These are phyloP conservation scores for Erodium maritimum DNA, from an alignment of 345 rosid genomes.

Conservation along the genomic window DNA sequence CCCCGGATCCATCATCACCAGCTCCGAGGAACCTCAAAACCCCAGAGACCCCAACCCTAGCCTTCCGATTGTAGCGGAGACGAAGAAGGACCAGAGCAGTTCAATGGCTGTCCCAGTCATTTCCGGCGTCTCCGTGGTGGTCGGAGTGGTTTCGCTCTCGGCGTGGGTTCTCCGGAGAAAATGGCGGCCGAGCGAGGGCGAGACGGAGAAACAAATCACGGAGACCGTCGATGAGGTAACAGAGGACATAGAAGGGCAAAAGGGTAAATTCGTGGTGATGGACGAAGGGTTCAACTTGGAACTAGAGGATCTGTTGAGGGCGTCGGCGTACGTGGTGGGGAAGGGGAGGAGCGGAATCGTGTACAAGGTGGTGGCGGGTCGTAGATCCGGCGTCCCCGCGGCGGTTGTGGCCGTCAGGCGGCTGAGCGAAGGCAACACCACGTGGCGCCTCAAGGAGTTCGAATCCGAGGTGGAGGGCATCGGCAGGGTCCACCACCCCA, in stretches of 20 bases:
- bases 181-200: conserved; percentile 15
- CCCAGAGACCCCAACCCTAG: conserved; percentile 21
- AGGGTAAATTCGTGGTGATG: conserved; percentile 50
- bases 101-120: conserved; percentile 44
- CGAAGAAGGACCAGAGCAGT: conserved; percentile 18
- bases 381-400: conserved; percentile 39
- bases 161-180: conserved; percentile 54
- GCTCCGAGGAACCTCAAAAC: conserved; percentile 38
- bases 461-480: conserved; percentile 72
- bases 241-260: conserved; percentile 34
- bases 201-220: conserved; percentile 23
- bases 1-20: conserved; percentile 21
- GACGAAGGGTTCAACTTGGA: conserved; percentile 80
- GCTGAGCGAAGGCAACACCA: conserved; percentile 60
- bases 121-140: conserved; percentile 47
- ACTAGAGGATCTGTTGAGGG: conserved; percentile 80
- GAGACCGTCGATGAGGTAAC: neutral
- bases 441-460: conserved; percentile 73
- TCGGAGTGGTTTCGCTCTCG: conserved; percentile 47
- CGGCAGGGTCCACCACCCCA: conserved; percentile 64
- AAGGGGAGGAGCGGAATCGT: conserved; percentile 82
- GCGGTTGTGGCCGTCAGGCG: conserved; percentile 73
- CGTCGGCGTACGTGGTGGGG: conserved; percentile 88
- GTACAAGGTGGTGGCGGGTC: conserved; percentile 64
- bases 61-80: conserved; percentile 9